A percentile compares a stretch with the other conserved stretches of the same genome.
These are phyloP conservation scores for Podila verticillata DNA, from an alignment of 192 early-diverging fungal genomes.

Conservation along the genomic window DNA sequence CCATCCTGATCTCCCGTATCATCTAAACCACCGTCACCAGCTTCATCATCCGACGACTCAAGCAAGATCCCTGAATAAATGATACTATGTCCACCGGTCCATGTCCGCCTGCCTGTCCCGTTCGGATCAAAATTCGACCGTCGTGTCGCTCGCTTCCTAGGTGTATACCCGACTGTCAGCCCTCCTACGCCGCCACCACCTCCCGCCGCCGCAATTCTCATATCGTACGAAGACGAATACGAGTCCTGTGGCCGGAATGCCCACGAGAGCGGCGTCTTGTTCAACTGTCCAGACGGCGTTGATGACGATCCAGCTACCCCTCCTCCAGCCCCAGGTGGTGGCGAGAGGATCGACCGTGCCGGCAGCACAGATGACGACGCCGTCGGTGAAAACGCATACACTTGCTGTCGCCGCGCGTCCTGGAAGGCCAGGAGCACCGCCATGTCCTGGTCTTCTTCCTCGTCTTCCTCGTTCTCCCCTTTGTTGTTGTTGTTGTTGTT, in stretches of 20 bases:
- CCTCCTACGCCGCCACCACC: neutral
- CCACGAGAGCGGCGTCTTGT: slow-evolving; percentile 32
- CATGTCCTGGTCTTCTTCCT: slow-evolving; percentile 48
- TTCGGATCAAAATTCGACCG: slow-evolving; percentile 20
- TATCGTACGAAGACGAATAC: slow-evolving; percentile 15
- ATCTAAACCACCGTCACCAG: neutral
- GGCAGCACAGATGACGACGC: slow-evolving; percentile 17
- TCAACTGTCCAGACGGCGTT: neutral
- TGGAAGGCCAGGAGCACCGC: slow-evolving; percentile 37
- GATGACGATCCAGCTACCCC: neutral
- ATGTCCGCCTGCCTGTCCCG: slow-evolving; percentile 35
- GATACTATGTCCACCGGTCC: slow-evolving; percentile 49
- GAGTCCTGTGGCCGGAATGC: slow-evolving; percentile 15
- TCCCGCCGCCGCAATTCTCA: slow-evolving; percentile 19
- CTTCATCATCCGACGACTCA: slow-evolving; percentile 38
- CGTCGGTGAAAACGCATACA: slow-evolving; percentile 17
- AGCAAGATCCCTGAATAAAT: slow-evolving; percentile 50
- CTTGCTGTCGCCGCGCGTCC: slow-evolving; percentile 32
- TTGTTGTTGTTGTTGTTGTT: neutral
- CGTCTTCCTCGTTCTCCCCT: slow-evolving; percentile 12
- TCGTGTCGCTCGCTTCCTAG: slow-evolving; percentile 14
- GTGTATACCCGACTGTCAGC: slow-evolving; percentile 23
- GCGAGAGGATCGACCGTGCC: slow-evolving; percentile 15
- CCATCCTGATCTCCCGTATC: neutral
- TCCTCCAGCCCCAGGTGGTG: slow-evolving; percentile 11